Conservation (phyloP, 2,329 filamentous ascomycete species). For the Sarocladiaceae sp. region DNA sequence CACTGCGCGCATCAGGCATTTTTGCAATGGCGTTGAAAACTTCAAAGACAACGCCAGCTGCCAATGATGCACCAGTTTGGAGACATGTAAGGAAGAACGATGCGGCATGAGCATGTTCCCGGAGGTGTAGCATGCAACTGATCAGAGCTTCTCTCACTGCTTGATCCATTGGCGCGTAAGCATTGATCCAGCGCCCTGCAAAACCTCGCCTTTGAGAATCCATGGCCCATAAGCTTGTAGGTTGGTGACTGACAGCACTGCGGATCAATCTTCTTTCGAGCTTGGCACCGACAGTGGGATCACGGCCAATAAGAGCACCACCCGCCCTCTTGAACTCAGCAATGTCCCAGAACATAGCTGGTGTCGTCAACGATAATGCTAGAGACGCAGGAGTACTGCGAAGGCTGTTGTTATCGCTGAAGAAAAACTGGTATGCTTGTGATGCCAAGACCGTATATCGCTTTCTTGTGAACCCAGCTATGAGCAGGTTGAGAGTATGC, state of each 20-base stretch:
- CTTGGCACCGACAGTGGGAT: slow-evolving; percentile 33
- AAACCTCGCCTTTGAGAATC: neutral
- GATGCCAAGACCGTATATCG: neutral
- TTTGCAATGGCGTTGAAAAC: slow-evolving; percentile 5
- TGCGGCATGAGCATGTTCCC: slow-evolving; percentile 39
- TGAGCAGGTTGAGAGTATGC: slow-evolving; percentile 66
- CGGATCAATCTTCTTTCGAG: slow-evolving; percentile 29
- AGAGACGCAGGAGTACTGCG: slow-evolving; percentile 1
- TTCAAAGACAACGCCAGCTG: slow-evolving; percentile 12
- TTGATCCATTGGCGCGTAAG: slow-evolving; percentile 34
- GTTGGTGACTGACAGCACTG: slow-evolving; percentile 20
- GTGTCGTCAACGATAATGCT: neutral
- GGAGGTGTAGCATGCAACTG: slow-evolving; percentile 43
- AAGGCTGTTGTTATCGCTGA: slow-evolving; percentile 2
- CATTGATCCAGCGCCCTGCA: slow-evolving; percentile 31
- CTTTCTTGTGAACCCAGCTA: slow-evolving; percentile 56
- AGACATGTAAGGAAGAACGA: slow-evolving; percentile 36
- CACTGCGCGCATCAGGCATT: neutral
- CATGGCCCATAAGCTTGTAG: neutral
- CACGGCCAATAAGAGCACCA: slow-evolving; percentile 16
- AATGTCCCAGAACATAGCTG: slow-evolving; percentile 9
- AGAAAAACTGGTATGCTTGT: neutral
- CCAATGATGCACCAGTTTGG: slow-evolving; percentile 27
- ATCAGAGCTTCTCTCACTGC: slow-evolving; percentile 42
- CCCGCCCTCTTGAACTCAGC: neutral